Evolutionary conservation across 2,329 filamentous ascomycete species (phyloP).

Genomic region (Sarocladiaceae sp.): DNA sequence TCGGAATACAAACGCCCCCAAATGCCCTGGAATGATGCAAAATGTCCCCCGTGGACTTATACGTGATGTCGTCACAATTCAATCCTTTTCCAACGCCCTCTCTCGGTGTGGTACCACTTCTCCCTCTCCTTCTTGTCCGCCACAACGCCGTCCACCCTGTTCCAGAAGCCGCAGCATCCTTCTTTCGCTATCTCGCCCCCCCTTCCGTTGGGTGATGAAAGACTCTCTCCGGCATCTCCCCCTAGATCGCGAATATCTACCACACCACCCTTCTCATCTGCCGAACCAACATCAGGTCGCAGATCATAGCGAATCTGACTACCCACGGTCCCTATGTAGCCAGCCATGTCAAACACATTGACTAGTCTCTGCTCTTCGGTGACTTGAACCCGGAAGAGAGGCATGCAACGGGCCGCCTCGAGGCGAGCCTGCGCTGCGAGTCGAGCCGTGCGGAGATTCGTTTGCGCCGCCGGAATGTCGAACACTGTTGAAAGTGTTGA

Average conservation of each 20-base stretch:
- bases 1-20: background rate
- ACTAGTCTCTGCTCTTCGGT: constrained; percentile 45
- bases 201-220: constrained; percentile 15
- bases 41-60: background rate
- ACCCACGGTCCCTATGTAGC: constrained; percentile 54
- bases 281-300: constrained; percentile 47
- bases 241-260: constrained; percentile 46
- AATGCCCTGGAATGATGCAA: background rate
- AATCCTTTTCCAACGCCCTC: constrained; percentile 34
- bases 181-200: constrained; percentile 22
- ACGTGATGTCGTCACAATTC: constrained; percentile 14
- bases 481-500: constrained; percentile 6
- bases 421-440: constrained; percentile 60
- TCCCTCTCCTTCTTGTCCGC: constrained; percentile 42
- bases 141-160: constrained; percentile 27
- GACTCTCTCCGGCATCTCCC: constrained; percentile 39
- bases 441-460: constrained; percentile 46
- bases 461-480: constrained; percentile 25
- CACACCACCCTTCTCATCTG: constrained; percentile 51
- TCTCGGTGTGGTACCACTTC: constrained; percentile 44
- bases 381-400: constrained; percentile 54
- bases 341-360: constrained; percentile 49
- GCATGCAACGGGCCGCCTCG: constrained; percentile 46
- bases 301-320: constrained; percentile 57
- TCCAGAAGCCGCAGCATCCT: constrained; percentile 43